phyloP scores from a whole-genome alignment of 2,329 filamentous ascomycete species.

The Diaporthe destruens region DNA sequence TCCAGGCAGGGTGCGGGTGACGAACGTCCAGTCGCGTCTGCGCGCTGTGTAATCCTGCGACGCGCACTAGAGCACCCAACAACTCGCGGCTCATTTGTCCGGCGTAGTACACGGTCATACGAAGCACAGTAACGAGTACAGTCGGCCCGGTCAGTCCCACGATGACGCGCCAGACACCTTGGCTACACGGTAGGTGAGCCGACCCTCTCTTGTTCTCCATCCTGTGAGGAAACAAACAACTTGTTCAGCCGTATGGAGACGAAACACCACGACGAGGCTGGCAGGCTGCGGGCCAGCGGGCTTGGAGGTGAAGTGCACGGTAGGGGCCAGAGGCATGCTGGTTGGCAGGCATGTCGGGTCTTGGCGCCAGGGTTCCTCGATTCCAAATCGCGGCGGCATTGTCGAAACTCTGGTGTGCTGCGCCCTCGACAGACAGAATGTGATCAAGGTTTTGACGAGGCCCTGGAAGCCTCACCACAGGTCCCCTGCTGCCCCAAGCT shows the following conservation, averaged over 20 bases:
- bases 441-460: conserved; percentile 28
- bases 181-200: no score
- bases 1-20: conserved; percentile 16
- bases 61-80: conserved; percentile 6
- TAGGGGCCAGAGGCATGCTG: no score
- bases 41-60: conserved; percentile 17
- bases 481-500: conserved; percentile 27
- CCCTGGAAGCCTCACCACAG: conserved; percentile 22
- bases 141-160: not conserved
- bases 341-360: not conserved
- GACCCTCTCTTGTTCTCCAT: not conserved
- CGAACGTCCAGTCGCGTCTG: conserved; percentile 30
- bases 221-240: not conserved
- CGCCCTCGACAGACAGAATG: conserved; percentile 16
- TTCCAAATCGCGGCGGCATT: conserved; percentile 34
- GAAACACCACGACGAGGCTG: not conserved
- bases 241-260: not conserved
- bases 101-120: not conserved
- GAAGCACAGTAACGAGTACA: not conserved
- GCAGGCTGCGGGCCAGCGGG: no score
- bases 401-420: conserved; percentile 28
- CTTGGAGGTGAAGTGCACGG: not conserved
- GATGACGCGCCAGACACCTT: conserved; percentile 19
- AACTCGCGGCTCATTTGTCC: conserved; percentile 9
- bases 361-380: conserved; percentile 26